A percentile compares a stretch with the other conserved stretches of the same genome.
phyloP scores from a whole-genome alignment of 148 eudicot genomes.

The Silene uniflora region DNA sequence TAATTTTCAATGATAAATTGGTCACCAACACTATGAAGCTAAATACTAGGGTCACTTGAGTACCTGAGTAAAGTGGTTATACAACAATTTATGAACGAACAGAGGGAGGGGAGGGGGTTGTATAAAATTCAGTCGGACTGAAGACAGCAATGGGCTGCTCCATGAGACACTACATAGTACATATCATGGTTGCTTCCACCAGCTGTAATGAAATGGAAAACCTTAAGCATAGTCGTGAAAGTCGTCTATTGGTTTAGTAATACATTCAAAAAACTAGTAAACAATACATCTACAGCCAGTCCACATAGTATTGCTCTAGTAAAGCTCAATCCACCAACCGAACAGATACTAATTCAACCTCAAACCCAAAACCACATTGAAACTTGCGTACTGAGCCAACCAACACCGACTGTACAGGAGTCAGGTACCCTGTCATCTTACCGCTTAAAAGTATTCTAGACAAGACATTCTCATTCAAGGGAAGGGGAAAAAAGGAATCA shows the following conservation, averaged over 20 bases:
- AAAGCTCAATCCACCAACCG: not conserved
- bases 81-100: no score
- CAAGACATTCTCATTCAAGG: not conserved
- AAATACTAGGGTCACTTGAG: no score
- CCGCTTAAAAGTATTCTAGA: no score
- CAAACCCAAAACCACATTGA: not conserved
- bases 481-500: not conserved
- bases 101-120: no score
- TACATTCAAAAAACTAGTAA: no score
- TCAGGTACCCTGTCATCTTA: not conserved
- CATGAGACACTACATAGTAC: not conserved
- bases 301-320: not conserved
- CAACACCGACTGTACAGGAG: not conserved
- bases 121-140: no score
- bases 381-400: not conserved
- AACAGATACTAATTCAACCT: not conserved
- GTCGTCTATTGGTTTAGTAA: no score
- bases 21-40: no score
- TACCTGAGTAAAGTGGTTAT: no score
- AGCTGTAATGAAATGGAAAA: not conserved
- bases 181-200: not conserved
- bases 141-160: not conserved
- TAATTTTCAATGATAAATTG: no score
- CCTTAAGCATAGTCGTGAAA: no score
- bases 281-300: no score